Evolutionary conservation across 2,329 filamentous ascomycete genomes (phyloP).

Genomic region (Aureobasidium sp.): DNA sequence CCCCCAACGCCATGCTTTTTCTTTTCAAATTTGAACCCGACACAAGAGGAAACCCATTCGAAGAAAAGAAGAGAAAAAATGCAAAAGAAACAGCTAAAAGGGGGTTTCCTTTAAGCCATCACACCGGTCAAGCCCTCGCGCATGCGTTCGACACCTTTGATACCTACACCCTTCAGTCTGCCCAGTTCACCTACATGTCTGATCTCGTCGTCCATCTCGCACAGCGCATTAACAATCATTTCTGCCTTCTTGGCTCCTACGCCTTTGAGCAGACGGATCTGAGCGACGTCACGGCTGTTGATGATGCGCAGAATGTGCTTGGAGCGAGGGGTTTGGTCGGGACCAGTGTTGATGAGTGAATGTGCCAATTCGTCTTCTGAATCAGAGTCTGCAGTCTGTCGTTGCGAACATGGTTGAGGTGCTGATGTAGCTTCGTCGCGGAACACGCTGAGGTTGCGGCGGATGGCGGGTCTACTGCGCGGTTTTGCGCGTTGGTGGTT

Average conservation of each 20-base stretch:
- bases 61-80: background rate
- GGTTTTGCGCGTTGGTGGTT: background rate
- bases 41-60: background rate
- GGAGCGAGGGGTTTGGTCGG: conserved; percentile 46
- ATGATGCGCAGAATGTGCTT: conserved; percentile 58
- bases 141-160: conserved; percentile 44
- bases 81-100: background rate
- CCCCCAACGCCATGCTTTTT: background rate
- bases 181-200: conserved; percentile 5
- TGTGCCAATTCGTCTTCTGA: conserved; percentile 25
- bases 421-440: background rate
- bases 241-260: conserved; percentile 65
- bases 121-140: conserved; percentile 28
- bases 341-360: conserved; percentile 11
- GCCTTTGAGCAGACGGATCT: conserved; percentile 59
- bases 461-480: background rate
- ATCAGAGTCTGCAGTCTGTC: conserved; percentile 7
- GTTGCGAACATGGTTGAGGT: background rate
- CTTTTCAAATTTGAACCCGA: background rate
- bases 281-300: conserved; percentile 59
- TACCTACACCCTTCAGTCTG: conserved; percentile 39
- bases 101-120: background rate
- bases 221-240: conserved; percentile 39
- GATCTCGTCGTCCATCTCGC: conserved; percentile 35
- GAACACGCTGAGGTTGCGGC: conserved; percentile 8